Evolutionary conservation across 2,329 filamentous ascomycete species (phyloP), one percentile per base, ranked within the genome.

Genomic region (Neonectria magnoliae): DNA sequence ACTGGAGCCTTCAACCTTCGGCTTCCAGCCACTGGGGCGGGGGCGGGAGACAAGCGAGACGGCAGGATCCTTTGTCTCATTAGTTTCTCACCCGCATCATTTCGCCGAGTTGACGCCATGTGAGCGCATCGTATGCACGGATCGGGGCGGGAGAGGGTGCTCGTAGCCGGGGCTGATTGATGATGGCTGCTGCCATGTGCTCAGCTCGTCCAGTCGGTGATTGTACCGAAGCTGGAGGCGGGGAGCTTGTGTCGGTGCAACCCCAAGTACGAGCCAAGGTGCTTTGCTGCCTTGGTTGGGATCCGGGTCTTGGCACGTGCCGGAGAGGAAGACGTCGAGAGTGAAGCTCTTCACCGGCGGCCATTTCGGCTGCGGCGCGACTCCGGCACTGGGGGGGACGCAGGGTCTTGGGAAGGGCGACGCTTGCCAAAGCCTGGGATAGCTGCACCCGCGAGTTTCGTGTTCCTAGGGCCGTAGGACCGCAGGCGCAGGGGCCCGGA

Each of bases 51-150:
- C 29, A 38, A 27, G 42, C 54, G 54, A 57, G 18, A 57, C 27
- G 41, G 42, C 18, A 29, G 42, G 27, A 52, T 5, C 47, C 29
- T 53, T 38, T 42, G 60, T 54, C 52, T 47, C 31, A 54, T 29
- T 27, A 45, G 27, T 10, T 20, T 11, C 48, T 51, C 25, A 36
- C 38, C 54, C 27, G 47, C 54, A 33, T 62, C 54, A 62, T 58
- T 54, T 58, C 60, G 36, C 60, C 47, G 48, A 58, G 41, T 54
- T 54, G 41, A 47, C 51, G 54, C 56, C 60, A 62, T 62, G 48
- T 62, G 41, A 54, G 41, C 60, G 31, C 41, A 29, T 62, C 48
- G 54, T 52, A 62, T 16, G 16, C 31, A 44, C 52, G 16, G 11
- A 44, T 62, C 18, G 47, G 42, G 52, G 20, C 53, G 33, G 45